These are phyloP conservation scores for Aspergillus fijiensis DNA, from an alignment of 2,329 filamentous ascomycete species.

Conservation along the genomic window DNA sequence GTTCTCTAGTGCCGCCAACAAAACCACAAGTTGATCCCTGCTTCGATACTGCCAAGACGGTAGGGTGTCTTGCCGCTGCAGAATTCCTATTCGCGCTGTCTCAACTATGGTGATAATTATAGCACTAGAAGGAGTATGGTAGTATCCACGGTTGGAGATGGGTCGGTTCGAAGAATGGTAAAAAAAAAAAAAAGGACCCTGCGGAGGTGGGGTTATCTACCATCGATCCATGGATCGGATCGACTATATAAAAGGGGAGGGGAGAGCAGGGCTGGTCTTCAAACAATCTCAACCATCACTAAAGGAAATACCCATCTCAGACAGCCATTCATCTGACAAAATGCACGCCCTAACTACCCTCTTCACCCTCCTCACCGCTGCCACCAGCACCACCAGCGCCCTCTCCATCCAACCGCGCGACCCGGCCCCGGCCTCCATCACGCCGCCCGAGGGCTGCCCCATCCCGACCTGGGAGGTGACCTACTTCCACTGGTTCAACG, in stretches of 20 bases:
- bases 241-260: not conserved
- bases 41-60: too few species aligned
- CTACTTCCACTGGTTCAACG: constrained; percentile 22
- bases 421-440: constrained; percentile 22
- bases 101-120: too few species aligned
- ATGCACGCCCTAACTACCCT: constrained; percentile 16
- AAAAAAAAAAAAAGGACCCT: too few species aligned
- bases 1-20: too few species aligned
- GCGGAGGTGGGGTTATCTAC: too few species aligned
- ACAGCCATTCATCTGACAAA: not conserved
- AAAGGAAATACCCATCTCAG: not conserved
- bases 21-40: too few species aligned
- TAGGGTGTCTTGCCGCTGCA: too few species aligned
- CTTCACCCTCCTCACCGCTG: constrained; percentile 5
- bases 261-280: not conserved
- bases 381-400: not conserved
- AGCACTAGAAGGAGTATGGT: too few species aligned
- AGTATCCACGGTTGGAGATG: too few species aligned
- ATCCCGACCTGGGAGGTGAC: constrained; percentile 29
- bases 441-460: constrained; percentile 26
- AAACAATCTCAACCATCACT: not conserved
- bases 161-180: too few species aligned
- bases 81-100: too few species aligned
- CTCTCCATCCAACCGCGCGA: constrained; percentile 1
- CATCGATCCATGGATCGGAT: not conserved